Conservation (phyloP, 495 filamentous ascomycete genomes). For the Neurospora africana region DNA sequence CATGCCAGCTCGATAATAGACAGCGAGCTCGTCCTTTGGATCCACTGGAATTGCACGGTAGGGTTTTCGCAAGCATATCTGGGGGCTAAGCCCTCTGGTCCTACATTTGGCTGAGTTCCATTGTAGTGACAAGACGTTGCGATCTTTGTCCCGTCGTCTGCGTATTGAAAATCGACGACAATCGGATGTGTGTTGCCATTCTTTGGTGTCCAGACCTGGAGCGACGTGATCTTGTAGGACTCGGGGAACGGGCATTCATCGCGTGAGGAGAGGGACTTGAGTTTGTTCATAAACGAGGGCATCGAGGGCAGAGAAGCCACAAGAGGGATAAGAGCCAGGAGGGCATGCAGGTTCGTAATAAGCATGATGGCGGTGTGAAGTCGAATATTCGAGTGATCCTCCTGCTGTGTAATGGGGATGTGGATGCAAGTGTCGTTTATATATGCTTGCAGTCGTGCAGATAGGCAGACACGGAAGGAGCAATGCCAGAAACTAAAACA, state of each 20-base stretch:
- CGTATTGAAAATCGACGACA: conserved; percentile 14
- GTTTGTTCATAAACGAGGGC: neutral
- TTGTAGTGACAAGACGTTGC: conserved; percentile 20
- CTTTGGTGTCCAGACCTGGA: conserved; percentile 13
- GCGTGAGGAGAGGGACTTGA: neutral
- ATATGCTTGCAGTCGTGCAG: neutral
- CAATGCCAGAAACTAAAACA: neutral
- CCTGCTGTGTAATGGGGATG: neutral
- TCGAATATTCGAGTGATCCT: neutral
- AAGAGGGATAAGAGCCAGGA: conserved; percentile 5
- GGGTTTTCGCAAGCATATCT: conserved; percentile 21
- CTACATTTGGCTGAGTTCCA: conserved; percentile 15
- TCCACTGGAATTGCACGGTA: conserved; percentile 39
- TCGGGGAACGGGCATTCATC: conserved; percentile 15
- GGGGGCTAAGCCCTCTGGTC: conserved; percentile 7
- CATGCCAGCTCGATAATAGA: conserved; percentile 24
- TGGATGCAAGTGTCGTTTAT: neutral
- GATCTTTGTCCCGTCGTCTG: conserved; percentile 15
- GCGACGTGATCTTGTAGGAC: conserved; percentile 12
- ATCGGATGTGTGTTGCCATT: conserved; percentile 5
- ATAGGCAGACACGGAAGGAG: neutral
- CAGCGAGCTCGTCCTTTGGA: conserved; percentile 20
- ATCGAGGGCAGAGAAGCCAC: conserved; percentile 4
- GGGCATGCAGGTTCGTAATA: conserved; percentile 1
- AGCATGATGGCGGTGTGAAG: neutral